Evolutionary conservation across 768 basidiomycete genomes (phyloP), one percentile per base, ranked within the genome.

Genomic region (Amanita molliuscula): DNA sequence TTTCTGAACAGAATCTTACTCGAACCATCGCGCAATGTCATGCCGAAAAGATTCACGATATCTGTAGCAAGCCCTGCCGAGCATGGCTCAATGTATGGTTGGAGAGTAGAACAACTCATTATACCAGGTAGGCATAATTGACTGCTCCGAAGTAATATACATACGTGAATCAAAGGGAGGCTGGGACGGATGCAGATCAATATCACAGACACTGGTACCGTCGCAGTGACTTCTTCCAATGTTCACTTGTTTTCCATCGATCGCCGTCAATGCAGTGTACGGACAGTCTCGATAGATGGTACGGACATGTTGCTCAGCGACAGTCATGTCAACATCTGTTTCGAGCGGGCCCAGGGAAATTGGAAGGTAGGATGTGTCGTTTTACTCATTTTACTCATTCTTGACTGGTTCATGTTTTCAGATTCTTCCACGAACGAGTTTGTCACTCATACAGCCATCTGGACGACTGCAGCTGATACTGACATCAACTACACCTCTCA

Each of bases 41-140:
- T 44, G 18, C 58, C 56, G 37, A 49, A 57, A 16, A 58, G 59
- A 2, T 92, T 89, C 61, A 88, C 84, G 1, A 64, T 94, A 49
- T 93, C 88, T 0, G 80, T 84, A 4, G 74, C 81, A 1, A 70
- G 74, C 28, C 88, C 91, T 0, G 59, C 69, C 1, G 87, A 89
- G 58, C 77, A 73, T 50, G 88, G 87, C 1, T 69, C 84, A 1
- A 61, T 90, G 48, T 72, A 81, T 58, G 90, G 89, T 2, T 87
- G 80, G 70, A 74, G 67, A 44, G 77, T 94, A 37, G 67, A 78
- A 29, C 69, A 71, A 28, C 61, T 90, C 37, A 55, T 59, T 1
- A 63, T 73, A n/a, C 84, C 86, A 29, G 91, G 91, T 43, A 70
- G 84, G 88, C 87, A 76, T 57, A n/a, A 9, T 11, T 7, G 34